Conservation (phyloP, 139 green algal genomes). For the Chloropicon primus region DNA sequence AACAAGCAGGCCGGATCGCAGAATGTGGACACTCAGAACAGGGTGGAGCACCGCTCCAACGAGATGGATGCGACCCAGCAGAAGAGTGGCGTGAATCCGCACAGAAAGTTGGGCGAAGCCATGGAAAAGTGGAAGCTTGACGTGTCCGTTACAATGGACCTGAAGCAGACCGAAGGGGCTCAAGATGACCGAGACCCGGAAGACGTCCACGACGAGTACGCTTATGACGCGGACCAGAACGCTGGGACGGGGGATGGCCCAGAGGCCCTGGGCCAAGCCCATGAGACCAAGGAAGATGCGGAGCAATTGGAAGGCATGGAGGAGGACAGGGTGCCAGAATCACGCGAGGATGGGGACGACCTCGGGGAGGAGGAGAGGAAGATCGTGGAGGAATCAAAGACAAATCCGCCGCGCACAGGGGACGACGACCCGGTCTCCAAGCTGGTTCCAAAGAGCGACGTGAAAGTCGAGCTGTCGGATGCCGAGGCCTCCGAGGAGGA, state of each 20-base stretch:
- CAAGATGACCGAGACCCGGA: neutral
- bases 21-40: neutral
- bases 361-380: neutral
- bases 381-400: neutral
- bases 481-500: neutral
- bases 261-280: neutral
- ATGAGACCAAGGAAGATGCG: slow-evolving; percentile 5
- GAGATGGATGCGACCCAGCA: neutral
- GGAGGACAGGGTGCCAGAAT: too few relatives aligned
- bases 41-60: neutral
- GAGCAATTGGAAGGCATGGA: neutral
- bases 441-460: neutral
- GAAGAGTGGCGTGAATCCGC: neutral
- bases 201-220: neutral
- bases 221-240: neutral
- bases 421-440: neutral
- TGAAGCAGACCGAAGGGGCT: slow-evolving; percentile 3
- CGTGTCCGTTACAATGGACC: neutral
- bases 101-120: neutral
- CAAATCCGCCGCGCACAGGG: too few relatives aligned
- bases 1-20: neutral
- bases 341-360: slow-evolving; percentile 4
- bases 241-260: neutral
- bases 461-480: too few relatives aligned
- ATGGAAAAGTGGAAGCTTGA: neutral